Evolutionary conservation across 768 basidiomycete species (phyloP).

Genomic region (Mycena rebaudengoi): DNA sequence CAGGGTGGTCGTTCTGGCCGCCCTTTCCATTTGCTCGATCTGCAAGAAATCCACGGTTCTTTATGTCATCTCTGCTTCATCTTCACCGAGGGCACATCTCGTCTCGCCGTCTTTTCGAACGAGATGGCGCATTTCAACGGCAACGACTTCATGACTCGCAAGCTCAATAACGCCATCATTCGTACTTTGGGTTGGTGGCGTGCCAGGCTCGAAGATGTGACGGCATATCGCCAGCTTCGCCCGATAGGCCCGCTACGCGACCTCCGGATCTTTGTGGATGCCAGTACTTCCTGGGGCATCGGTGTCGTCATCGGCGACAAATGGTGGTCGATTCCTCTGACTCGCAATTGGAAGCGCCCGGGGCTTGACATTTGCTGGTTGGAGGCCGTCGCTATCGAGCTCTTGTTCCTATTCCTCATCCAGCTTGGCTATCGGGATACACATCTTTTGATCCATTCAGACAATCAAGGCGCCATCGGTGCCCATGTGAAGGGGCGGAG

Average conservation of each 20-base stretch:
- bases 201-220: background rate
- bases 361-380: conserved; percentile 8
- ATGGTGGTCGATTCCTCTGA: background rate
- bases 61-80: background rate
- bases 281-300: background rate
- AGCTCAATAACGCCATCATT: background rate
- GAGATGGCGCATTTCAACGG: background rate
- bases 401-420: background rate
- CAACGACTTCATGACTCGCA: background rate
- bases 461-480: conserved; percentile 11
- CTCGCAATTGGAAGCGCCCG: background rate
- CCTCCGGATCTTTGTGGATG: too few species aligned
- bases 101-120: background rate
- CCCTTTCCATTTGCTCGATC: background rate
- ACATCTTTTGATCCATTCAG: background rate
- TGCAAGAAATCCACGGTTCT: conserved; percentile 1
- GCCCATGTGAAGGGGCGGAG: background rate
- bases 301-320: background rate
- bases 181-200: background rate
- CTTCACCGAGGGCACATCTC: background rate
- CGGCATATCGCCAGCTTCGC: background rate
- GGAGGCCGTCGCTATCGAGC: conserved; percentile 2
- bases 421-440: background rate
- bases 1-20: background rate
- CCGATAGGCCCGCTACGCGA: background rate